A percentile compares a stretch with the other conserved stretches of the same genome.
Conservation (phyloP, 345 rosid species). For the Hevea brasiliensis region DNA sequence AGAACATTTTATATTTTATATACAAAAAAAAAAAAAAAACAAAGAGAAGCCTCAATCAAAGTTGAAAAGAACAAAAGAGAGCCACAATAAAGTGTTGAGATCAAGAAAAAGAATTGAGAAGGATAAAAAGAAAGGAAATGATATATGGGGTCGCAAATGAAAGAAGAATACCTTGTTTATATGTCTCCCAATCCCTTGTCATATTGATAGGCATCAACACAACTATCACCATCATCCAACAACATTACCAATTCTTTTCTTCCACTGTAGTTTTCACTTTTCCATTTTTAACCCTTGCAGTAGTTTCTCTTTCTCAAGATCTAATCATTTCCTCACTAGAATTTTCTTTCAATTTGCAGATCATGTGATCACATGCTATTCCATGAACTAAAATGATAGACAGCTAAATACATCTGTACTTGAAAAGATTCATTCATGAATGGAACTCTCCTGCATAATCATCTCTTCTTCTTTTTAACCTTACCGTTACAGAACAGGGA, state of each 20-base stretch:
- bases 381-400: slow-evolving; percentile 21
- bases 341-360: slow-evolving; percentile 33
- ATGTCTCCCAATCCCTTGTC: slow-evolving; percentile 44
- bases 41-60: slow-evolving; percentile 15
- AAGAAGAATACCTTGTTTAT: slow-evolving; percentile 29
- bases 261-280: slow-evolving; percentile 11
- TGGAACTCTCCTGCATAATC: not conserved
- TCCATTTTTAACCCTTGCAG: not conserved
- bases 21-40: not conserved
- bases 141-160: slow-evolving; percentile 1
- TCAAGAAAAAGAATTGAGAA: not conserved
- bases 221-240: slow-evolving; percentile 21
- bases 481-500: slow-evolving; percentile 75
- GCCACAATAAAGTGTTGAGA: slow-evolving; percentile 14
- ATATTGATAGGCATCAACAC: slow-evolving; percentile 23
- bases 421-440: slow-evolving; percentile 26
- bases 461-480: slow-evolving; percentile 61
- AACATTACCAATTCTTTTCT: not conserved
- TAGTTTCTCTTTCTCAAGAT: slow-evolving; percentile 20
- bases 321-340: slow-evolving; percentile 19
- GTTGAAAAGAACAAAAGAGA: slow-evolving; percentile 16
- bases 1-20: not conserved
- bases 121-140: slow-evolving; percentile 9
- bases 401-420: slow-evolving; percentile 52
- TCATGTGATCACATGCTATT: slow-evolving; percentile 43